Evolutionary conservation across 2,329 filamentous ascomycete species (phyloP).

Genomic region (Ceratocystis smalleyi): DNA sequence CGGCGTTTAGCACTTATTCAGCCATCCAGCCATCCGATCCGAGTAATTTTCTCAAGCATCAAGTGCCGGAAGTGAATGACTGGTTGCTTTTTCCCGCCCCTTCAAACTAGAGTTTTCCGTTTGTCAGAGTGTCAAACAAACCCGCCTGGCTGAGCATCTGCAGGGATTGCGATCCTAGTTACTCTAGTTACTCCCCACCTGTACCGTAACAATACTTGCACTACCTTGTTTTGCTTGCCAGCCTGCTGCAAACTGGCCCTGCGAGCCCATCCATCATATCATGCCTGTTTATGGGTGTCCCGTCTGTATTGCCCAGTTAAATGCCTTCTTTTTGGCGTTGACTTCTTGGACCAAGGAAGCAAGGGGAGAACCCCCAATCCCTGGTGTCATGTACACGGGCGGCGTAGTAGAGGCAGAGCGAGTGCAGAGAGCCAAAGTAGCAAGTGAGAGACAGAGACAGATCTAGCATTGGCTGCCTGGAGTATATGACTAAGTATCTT

Average conservation of each 20-base stretch:
- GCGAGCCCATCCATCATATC: background rate
- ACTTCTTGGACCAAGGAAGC: no score
- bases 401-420: no score
- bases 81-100: background rate
- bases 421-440: no score
- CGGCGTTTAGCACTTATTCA: background rate
- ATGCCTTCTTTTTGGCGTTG: no score
- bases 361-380: no score
- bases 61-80: background rate
- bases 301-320: no score
- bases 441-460: no score
- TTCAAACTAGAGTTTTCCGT: background rate
- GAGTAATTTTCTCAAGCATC: background rate
- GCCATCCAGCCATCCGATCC: background rate
- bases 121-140: background rate
- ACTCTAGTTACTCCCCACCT: background rate
- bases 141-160: constrained; percentile 2
- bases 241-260: background rate
- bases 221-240: background rate
- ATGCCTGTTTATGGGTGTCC: no score
- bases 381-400: no score
- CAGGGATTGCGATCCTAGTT: constrained; percentile 16
- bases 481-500: no score
- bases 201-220: background rate
- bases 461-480: no score